These are phyloP conservation scores for Corylus avellana DNA, from an alignment of 306 rosid genomes.

Conservation along the genomic window DNA sequence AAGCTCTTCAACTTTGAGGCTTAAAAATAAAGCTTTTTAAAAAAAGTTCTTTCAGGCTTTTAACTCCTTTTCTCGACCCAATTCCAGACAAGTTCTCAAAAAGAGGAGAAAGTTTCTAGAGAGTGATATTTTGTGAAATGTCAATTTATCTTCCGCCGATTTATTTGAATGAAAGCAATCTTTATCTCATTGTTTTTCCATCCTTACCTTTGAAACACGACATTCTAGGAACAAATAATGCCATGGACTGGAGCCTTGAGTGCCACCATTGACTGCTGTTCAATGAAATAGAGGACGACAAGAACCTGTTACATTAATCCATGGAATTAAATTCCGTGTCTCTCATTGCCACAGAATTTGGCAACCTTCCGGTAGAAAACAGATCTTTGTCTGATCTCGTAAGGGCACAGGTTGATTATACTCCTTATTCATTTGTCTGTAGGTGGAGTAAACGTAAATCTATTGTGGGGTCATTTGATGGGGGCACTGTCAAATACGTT, in stretches of 20 bases:
- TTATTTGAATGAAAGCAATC: background rate
- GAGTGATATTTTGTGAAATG: too few species aligned
- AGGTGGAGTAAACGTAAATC: background rate
- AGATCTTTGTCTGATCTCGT: background rate
- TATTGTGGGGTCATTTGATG: slow-evolving; percentile 3
- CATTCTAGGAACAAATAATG: background rate
- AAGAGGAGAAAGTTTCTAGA: too few species aligned
- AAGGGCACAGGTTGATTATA: slow-evolving; percentile 1
- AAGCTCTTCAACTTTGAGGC: too few species aligned
- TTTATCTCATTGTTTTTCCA: background rate
- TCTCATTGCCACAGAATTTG: background rate
- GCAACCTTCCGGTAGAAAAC: background rate
- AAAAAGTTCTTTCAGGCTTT: too few species aligned
- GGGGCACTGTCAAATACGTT: background rate
- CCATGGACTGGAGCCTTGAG: background rate
- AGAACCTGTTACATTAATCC: background rate
- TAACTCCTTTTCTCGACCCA: too few species aligned
- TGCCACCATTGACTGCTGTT: background rate
- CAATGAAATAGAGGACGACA: background rate
- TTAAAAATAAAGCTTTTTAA: too few species aligned
- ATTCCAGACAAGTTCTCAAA: too few species aligned
- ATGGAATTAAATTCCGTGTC: background rate
- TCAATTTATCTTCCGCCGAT: background rate
- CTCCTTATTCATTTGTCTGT: background rate
- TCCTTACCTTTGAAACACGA: background rate